These are phyloP conservation scores for Nemania abortiva DNA, from an alignment of 2,329 filamentous ascomycete species.

Conservation along the genomic window DNA sequence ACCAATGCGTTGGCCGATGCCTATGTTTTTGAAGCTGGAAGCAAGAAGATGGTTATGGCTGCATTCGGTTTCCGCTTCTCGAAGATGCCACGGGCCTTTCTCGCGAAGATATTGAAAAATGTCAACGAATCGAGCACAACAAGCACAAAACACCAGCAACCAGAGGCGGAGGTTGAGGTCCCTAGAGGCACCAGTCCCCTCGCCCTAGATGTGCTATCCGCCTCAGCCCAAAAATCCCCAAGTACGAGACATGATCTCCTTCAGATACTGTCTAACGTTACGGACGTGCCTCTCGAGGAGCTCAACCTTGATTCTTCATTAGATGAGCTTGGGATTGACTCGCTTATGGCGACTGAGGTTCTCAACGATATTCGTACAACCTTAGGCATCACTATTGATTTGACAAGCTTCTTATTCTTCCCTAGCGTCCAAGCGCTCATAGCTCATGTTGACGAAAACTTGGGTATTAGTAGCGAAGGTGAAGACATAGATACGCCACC, in stretches of 20 bases:
- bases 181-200: neutral
- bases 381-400: conserved; percentile 35
- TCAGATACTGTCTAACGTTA: conserved; percentile 40
- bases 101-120: conserved; percentile 33
- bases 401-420: conserved; percentile 39
- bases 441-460: conserved; percentile 30
- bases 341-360: conserved; percentile 41
- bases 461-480: conserved; percentile 26
- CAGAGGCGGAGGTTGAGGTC: neutral
- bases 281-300: conserved; percentile 37
- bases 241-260: conserved; percentile 27
- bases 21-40: conserved; percentile 40
- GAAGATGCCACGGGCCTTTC: conserved; percentile 30
- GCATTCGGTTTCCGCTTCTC: conserved; percentile 37
- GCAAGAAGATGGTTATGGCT: conserved; percentile 41
- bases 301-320: conserved; percentile 31
- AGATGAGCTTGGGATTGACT: conserved; percentile 41
- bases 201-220: neutral
- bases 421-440: conserved; percentile 29
- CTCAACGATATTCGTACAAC: conserved; percentile 38
- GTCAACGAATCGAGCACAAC: conserved; percentile 26
- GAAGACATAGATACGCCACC: conserved; percentile 18
- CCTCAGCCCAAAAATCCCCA: conserved; percentile 1
- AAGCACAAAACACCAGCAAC: conserved; percentile 2
- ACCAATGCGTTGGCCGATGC: conserved; percentile 29